Conservation (phyloP, 441 rosid species). For the Cnidoscolus chayamansa region DNA sequence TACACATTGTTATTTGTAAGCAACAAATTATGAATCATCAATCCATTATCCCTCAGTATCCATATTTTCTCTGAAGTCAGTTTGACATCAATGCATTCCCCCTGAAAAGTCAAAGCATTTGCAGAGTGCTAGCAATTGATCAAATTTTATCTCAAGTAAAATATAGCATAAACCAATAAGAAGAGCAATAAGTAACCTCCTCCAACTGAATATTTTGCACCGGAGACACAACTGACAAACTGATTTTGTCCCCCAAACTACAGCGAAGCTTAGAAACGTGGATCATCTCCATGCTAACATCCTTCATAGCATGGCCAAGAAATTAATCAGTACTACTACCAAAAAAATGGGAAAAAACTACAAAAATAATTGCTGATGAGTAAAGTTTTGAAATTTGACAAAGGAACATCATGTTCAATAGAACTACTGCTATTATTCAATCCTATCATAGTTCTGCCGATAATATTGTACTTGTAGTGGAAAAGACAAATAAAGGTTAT, state of each 20-base stretch:
- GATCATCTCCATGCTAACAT: conserved; percentile 51
- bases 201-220: conserved; percentile 50
- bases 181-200: conserved; percentile 46
- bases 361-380: not conserved
- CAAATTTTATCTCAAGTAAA: conserved; percentile 12
- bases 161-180: conserved; percentile 10
- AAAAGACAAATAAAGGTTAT: not conserved
- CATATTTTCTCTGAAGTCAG: conserved; percentile 70
- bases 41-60: conserved; percentile 65
- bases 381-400: not conserved
- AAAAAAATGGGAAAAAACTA: conserved; percentile 16
- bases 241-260: conserved; percentile 43
- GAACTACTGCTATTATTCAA: not conserved
- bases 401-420: not conserved
- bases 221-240: conserved; percentile 50
- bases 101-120: conserved; percentile 47
- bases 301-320: conserved; percentile 42
- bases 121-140: conserved; percentile 16
- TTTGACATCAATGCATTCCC: conserved; percentile 67
- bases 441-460: not conserved
- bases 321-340: conserved; percentile 17
- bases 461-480: not conserved
- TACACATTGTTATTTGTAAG: conserved; percentile 43
- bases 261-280: conserved; percentile 48
- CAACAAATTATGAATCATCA: conserved; percentile 44